A percentile compares a stretch with the other conserved stretches of the same genome.
Conservation (phyloP, 345 rosid species). For the Lepidium africanum region DNA sequence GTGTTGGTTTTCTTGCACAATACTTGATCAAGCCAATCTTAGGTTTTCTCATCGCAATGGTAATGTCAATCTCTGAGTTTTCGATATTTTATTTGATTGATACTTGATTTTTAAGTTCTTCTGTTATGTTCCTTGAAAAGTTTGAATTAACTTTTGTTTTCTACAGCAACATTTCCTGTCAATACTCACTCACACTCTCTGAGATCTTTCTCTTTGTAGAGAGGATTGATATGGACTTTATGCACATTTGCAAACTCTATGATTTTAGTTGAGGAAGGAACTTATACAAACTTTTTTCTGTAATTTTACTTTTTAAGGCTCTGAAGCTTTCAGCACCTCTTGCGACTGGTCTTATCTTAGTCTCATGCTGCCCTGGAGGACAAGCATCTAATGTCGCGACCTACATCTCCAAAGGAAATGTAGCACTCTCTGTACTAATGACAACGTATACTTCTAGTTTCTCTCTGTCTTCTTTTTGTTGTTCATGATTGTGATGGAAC, state of each 20-base stretch:
- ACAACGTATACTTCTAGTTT: slow-evolving; percentile 53
- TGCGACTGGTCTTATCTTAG: slow-evolving; percentile 92
- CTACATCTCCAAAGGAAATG: slow-evolving; percentile 91
- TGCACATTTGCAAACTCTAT: not conserved
- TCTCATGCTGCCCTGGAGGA: slow-evolving; percentile 98
- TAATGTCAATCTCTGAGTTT: slow-evolving; percentile 14
- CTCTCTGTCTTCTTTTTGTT: not conserved
- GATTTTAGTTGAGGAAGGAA: not conserved
- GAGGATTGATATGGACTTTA: not conserved
- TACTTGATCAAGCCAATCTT: slow-evolving; percentile 80
- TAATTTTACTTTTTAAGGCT: slow-evolving; percentile 35
- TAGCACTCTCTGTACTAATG: slow-evolving; percentile 97
- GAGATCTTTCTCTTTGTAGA: not conserved
- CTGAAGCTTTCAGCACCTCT: slow-evolving; percentile 93
- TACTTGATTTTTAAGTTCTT: not conserved
- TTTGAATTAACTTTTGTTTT: not conserved
- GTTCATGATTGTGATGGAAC: not conserved
- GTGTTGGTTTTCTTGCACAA: slow-evolving; percentile 92
- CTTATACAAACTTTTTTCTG: not conserved
- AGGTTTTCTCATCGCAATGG: slow-evolving; percentile 82
- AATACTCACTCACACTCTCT: not conserved
- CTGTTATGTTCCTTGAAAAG: not conserved
- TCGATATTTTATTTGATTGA: not conserved
- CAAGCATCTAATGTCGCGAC: slow-evolving; percentile 98
- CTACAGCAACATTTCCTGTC: not conserved